Evolutionary conservation across 805 yeast genomes (phyloP), one percentile per base, ranked within the genome.

Genomic region (Monosporozyma solicola): DNA sequence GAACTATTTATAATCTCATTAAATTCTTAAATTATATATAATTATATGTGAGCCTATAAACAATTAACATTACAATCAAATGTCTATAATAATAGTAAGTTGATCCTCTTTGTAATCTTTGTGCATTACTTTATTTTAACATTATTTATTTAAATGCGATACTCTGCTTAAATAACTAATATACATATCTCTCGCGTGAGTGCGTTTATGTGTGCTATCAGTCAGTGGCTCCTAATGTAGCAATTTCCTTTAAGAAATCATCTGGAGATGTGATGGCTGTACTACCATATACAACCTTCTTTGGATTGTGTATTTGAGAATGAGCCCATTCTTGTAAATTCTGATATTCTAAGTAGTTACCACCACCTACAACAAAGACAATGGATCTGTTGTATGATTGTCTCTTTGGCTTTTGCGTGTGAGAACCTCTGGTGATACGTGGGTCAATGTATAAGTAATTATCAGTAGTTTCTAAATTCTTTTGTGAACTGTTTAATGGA

Each of bases 321-420:
- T 73, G 67, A 0, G 82, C 80, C 95, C 96, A 91, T 68, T 91
- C 96, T 68, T 88, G 95, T 63, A 94, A 77, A 64, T 92, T 92
- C 55, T 91, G 95, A 66, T 92, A 94, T 72, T 94, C 99, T 57
- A 87, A 72, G 66, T 90, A 94, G 69, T 88, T 91, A 48, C 98
- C 98, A 37, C 99, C 99, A 27, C 99, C 99, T 53, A 94, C 91
- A 51, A 91, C 88, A 68, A 94, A 94, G 22, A 94, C 96, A 49
- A 88, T 73, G 1, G 95, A 82, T 59, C 89, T 94, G 54, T 82
- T 82, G 67, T 87, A 89, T 10, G 84, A 74, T 59, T 84, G 87
- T 64, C 96, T 81, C 67, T 82, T 85, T 41, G 97, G 97, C 39
- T 91, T 92, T 61, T 85, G 83, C 3, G 96, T 83, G 61, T 85